Base-by-base conservation (phyloP, 345 rosid genomes). In the Brassica rapa region DNA sequence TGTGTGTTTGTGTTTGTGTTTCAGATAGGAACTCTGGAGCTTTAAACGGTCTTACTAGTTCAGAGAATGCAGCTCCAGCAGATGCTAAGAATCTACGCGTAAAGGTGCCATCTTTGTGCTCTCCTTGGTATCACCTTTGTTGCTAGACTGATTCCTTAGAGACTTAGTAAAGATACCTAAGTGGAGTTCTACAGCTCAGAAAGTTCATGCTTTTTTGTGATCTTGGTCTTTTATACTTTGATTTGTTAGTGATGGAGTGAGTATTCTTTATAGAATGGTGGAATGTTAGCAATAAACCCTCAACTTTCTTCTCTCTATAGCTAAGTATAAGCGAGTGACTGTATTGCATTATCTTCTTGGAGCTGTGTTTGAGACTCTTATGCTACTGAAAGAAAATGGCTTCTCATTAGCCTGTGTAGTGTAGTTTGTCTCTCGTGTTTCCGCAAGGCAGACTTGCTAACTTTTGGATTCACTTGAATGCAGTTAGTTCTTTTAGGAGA, bases 401-500 rank as follows among this genome's bases (percentile, higher is more conserved):
- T 51, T 43, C 12, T 14, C 71, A 35, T 65, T 65, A 6, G 2
- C 35, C 4, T 6, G 6, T 59, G 8, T 39, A 19, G 61, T 76
- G 8, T 43, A 60, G 43, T 24, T 23, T 62, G 30, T 72, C 37
- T 66, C 21, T 56, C 53, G 23, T 7, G 39, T 64, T 72, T 72
- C 39, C 14, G 16, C 55, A 59, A 72, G 73, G 15, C 55, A 1
- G 19, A 24, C 8, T 1, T 1, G 2, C 66, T 81, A 68, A 83
- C 16, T 11, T 75, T 75, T 75, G 21, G 6, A 67, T 70, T 66
- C 12, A 69, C 76, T 82, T 30, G 70, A 71, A 29, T 72, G 75
- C 88, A 94, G 98, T 86, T 92, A 74, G 98, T 94, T 75, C 78
- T 94, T 30, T 86, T 94, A 84, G 98, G 98, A 76, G 97, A 94